Evolutionary conservation across 108 stramenopile genomes (phyloP).

Genomic region (Stephanodiscus minutulus): DNA sequence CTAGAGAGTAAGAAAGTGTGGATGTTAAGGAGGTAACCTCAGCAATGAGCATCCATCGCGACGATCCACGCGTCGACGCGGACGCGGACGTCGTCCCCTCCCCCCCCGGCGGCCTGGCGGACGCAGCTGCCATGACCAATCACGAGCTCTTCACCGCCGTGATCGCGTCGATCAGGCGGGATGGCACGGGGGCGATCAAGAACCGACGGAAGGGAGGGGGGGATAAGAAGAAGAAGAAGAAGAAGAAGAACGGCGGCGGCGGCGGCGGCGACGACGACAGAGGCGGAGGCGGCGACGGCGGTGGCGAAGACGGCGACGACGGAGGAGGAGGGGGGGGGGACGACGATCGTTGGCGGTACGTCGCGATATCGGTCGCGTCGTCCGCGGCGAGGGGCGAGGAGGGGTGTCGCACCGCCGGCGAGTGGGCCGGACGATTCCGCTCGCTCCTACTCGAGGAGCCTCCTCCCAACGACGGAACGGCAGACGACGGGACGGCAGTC

Average conservation of each 20-base stretch:
- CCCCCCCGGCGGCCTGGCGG: slow-evolving; percentile 2
- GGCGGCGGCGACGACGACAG: not conserved
- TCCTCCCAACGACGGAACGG: too few species aligned
- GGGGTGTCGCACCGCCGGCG: slow-evolving; percentile 8
- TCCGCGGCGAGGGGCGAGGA: slow-evolving; percentile 18
- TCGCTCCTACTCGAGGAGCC: too few species aligned
- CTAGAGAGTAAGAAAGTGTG: too few species aligned
- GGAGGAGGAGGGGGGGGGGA: not conserved
- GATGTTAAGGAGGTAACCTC: too few species aligned
- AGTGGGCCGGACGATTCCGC: slow-evolving; percentile 21
- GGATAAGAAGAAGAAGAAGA: not conserved
- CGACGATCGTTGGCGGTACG: slow-evolving; percentile 7
- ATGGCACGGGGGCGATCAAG: too few species aligned
- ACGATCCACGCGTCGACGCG: not conserved
- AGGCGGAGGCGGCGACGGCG: not conserved
- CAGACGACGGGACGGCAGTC: not conserved
- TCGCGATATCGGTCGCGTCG: slow-evolving; percentile 19
- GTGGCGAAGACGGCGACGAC: not conserved
- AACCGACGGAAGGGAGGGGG: not conserved
- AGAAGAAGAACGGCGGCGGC: not conserved
- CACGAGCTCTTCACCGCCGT: slow-evolving; percentile 39
- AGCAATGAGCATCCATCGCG: too few species aligned
- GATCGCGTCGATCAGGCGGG: slow-evolving; percentile 21
- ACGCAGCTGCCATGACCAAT: slow-evolving; percentile 38
- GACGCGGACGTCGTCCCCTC: not conserved